Conservation (phyloP, 176 grass and related monocot genomes). For the Microstegium vimineum region DNA sequence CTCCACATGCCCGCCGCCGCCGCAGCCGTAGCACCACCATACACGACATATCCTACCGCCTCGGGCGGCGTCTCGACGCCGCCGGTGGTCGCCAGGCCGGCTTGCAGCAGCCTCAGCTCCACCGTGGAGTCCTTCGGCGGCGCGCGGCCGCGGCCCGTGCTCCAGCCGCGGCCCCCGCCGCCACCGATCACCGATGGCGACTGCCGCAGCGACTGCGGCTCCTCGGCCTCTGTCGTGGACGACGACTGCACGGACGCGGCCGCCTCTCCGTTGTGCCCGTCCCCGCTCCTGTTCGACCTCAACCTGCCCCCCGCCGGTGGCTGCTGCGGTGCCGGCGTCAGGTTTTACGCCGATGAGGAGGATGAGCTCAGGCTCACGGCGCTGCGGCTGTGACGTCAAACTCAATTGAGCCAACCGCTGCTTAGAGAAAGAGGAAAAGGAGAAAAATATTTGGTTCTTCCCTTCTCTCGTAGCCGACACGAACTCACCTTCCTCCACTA, state of each 20-base stretch:
- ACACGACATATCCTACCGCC: not conserved
- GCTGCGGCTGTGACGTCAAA: constrained; percentile 44
- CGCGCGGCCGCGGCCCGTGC: constrained; percentile 23
- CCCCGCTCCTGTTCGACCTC: constrained; percentile 53
- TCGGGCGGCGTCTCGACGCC: not conserved
- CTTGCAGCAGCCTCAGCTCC: constrained; percentile 69
- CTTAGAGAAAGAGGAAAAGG: constrained; percentile 49
- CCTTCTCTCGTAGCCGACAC: constrained; percentile 43
- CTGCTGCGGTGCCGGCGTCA: not conserved
- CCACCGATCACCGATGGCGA: constrained; percentile 37
- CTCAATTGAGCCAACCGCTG: not conserved
- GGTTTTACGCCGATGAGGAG: constrained; percentile 9
- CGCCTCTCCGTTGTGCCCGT: constrained; percentile 29
- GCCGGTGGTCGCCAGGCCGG: constrained; percentile 28
- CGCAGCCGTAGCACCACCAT: not conserved
- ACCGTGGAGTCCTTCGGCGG: constrained; percentile 73
- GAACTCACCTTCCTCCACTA: not conserved
- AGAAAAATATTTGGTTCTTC: constrained; percentile 64
- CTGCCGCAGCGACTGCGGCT: constrained; percentile 76
- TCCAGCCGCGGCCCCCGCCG: constrained; percentile 28
- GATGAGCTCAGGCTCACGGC: constrained; percentile 51
- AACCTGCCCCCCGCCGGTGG: constrained; percentile 35
- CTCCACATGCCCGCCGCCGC: not conserved
- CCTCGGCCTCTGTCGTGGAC: constrained; percentile 67
- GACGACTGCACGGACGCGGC: constrained; percentile 49